phyloP scores from a whole-genome alignment of 164 flowering plant genomes.

The Aristolochia contorta region DNA sequence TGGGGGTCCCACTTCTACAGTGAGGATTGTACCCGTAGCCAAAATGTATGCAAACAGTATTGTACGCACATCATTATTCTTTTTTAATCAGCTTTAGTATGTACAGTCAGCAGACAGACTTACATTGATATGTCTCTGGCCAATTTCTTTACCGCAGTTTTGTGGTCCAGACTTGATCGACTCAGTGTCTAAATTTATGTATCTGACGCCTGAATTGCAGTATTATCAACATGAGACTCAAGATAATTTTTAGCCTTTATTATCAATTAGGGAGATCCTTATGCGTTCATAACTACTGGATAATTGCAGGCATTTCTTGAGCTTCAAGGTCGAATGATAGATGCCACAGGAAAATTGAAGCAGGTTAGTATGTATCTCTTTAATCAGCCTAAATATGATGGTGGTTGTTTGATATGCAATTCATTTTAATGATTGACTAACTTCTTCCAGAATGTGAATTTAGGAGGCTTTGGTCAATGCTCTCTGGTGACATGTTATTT shows the following conservation, averaged over 20 bases:
- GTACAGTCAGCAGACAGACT: too few relatives aligned
- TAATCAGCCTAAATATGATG: background rate
- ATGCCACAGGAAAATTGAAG: slow-evolving; percentile 60
- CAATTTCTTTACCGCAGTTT: too few relatives aligned
- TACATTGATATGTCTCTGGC: too few relatives aligned
- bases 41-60: too few relatives aligned
- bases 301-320: slow-evolving; percentile 57
- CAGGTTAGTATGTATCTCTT: slow-evolving; percentile 28
- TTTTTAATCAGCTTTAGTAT: too few relatives aligned
- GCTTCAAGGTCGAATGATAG: slow-evolving; percentile 80
- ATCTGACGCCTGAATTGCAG: background rate
- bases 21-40: too few relatives aligned
- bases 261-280: background rate
- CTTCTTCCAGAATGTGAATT: background rate
- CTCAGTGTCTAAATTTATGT: background rate
- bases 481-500: background rate
- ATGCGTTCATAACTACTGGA: background rate
- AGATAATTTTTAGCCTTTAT: background rate
- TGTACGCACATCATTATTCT: too few relatives aligned
- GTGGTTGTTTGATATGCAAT: too few relatives aligned
- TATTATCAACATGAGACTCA: background rate
- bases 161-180: background rate
- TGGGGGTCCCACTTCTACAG: too few relatives aligned
- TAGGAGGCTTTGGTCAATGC: background rate
- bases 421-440: too few relatives aligned